These are phyloP conservation scores for Xylariales sp. DNA, from an alignment of 2,329 filamentous ascomycete species.

Conservation along the genomic window DNA sequence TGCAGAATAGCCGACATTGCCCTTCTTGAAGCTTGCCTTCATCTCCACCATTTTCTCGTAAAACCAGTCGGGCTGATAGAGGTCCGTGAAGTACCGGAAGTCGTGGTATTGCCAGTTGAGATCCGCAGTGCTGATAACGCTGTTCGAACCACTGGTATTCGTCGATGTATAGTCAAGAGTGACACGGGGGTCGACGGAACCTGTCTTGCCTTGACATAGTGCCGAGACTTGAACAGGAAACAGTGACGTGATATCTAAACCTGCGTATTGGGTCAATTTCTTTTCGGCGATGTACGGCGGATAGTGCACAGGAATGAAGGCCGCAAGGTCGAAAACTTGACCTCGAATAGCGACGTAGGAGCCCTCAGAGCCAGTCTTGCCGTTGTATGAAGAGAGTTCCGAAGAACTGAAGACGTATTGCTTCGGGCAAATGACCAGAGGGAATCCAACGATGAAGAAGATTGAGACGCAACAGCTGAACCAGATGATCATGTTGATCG, in stretches of 20 bases:
- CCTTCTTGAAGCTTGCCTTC: slow-evolving; percentile 76
- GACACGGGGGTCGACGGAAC: slow-evolving; percentile 63
- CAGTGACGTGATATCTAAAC: slow-evolving; percentile 77
- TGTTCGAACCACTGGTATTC: slow-evolving; percentile 68
- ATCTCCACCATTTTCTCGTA: slow-evolving; percentile 79
- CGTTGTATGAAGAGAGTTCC: slow-evolving; percentile 71
- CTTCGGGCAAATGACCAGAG: slow-evolving; percentile 80
- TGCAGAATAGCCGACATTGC: slow-evolving; percentile 77
- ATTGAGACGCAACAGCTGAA: slow-evolving; percentile 68
- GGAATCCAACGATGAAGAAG: slow-evolving; percentile 90
- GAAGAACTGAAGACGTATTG: slow-evolving; percentile 80
- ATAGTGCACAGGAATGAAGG: slow-evolving; percentile 74
- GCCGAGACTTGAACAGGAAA: slow-evolving; percentile 95
- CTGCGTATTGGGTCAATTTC: slow-evolving; percentile 73
- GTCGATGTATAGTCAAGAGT: slow-evolving; percentile 75
- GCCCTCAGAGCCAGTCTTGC: slow-evolving; percentile 54
- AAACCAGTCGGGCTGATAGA: slow-evolving; percentile 87
- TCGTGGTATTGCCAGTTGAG: slow-evolving; percentile 81
- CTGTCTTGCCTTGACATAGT: slow-evolving; percentile 74
- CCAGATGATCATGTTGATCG: slow-evolving; percentile 98
- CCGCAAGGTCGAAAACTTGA: slow-evolving; percentile 76
- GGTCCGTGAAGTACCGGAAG: slow-evolving; percentile 79
- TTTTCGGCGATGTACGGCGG: slow-evolving; percentile 59
- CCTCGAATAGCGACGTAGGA: slow-evolving; percentile 82
- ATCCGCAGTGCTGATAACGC: slow-evolving; percentile 62